Base-by-base conservation (phyloP, 1,284 basidiomycete species). In the Naganishia cerealis region DNA sequence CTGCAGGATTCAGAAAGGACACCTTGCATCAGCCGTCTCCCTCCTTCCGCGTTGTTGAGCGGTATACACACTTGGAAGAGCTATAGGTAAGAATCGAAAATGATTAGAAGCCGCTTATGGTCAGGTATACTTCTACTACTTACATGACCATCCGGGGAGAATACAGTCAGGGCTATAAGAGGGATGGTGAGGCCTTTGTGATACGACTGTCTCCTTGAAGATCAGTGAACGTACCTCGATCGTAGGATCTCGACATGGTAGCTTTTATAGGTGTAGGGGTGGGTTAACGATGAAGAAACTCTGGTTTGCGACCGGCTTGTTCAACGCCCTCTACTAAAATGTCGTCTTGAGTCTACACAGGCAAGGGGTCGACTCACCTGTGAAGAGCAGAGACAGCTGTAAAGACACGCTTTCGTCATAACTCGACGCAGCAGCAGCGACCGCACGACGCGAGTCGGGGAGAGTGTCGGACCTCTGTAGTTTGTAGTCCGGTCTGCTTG, bases 141-240 rank as follows among this genome's bases (percentile, higher is more conserved):
- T 71, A 95, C 82, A 72, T 92, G 89, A 58, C 92, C 92, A 82
- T 95, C 92, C 2, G 92, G 92, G 7, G 92, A 95, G 84, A 95
- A 95, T 73, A 95, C 91, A 52, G 92, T 94, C 59, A 95, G 86
- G 80, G 81, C 80, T 81, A 9, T 18, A 53, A 57, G 15, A 21
- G 26, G 42, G 42, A 26, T 46, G 38, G 12, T 39, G 33, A 38
- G 38, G 21, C 50, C 26, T 50, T 24, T 40, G 29, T 16, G 12
- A 6, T 10, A 42, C 15, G 8, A 26, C 46, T 36, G 21, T 1
- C 29, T 18, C 39, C 15, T 4, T 36, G 48, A 55, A 62, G 40
- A 38, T 24, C 24, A 71, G 6, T 33, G 29, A 29, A 42, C 80
- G 72, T 57, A 80, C 80, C 80, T 77, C 81, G 72, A 70, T 82